Evolutionary conservation across 805 yeast genomes (phyloP), one percentile per base, ranked within the genome.

Genomic region (Zygosaccharomyces siamensis): DNA sequence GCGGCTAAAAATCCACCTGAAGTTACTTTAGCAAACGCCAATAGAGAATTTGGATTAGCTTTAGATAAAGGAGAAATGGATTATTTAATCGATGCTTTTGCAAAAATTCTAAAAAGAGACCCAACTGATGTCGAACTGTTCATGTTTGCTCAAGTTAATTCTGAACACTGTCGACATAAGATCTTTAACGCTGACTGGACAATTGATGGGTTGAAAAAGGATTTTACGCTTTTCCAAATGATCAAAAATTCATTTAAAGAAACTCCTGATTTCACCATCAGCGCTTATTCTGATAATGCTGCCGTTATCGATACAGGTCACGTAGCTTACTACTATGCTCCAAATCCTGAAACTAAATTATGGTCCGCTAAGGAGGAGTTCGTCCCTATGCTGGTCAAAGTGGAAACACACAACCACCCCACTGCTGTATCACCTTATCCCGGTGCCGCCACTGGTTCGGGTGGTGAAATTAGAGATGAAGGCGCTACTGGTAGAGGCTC

Each of bases 401-500:
- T 93, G 45, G 99, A 93, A 72, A 93, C 99, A 23, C 99, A 93
- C 70, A 93, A 93, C 72, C 99, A 93, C 69, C 99, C 99, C 47
- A 93, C 99, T 23, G 99, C 99, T 0, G 97, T 93, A 4, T 92
- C 98, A 21, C 99, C 99, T 36, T 93, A 89, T 72, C 90, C 99
- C 3, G 99, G 99, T 69, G 99, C 99, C 28, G 96, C 99, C 38
- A 93, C 99, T 11, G 99, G 99, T 55, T 90, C 98, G 8, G 99
- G 99, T 68, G 99, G 99, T 74, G 99, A 93, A 72, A 93, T 93
- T 63, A 87, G 99, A 77, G 99, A 93, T 70, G 99, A 93, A 73
- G 99, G 97, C 72, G 99, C 99, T 27, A 96, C 93, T 23, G 99
- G 99, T 55, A 82, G 97, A 68, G 99, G 99, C 40, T 92, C 98